Conservation (phyloP, 2,329 filamentous ascomycete genomes). For the Fusarium chlamydosporum region DNA sequence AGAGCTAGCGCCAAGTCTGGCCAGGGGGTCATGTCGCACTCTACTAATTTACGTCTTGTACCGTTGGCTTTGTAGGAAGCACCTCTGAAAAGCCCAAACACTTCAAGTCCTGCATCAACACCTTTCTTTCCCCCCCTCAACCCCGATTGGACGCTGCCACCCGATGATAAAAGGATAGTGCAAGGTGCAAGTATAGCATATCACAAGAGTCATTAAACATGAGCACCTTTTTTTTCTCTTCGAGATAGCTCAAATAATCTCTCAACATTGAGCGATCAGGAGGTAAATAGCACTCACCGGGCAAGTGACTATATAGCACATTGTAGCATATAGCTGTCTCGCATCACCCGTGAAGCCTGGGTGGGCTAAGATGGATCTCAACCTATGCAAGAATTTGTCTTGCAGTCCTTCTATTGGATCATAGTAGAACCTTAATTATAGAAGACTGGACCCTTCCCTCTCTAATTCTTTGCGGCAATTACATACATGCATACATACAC, state of each 20-base stretch:
- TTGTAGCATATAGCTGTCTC: background rate
- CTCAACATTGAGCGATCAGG: background rate
- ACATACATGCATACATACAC: background rate
- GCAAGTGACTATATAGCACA: background rate
- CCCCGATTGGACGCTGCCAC: background rate
- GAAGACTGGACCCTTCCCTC: background rate
- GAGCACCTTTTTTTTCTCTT: too few species aligned
- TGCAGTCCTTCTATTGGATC: conserved; percentile 3
- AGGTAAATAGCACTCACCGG: background rate
- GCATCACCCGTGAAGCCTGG: background rate
- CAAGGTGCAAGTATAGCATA: background rate
- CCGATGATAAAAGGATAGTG: background rate
- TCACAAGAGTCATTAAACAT: background rate
- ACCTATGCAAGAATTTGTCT: background rate
- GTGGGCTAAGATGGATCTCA: background rate
- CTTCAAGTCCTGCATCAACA: background rate
- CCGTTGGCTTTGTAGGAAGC: background rate
- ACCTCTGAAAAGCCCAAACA: background rate
- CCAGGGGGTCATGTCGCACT: background rate
- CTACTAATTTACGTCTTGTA: background rate
- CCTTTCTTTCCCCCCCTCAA: background rate
- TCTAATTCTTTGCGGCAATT: conserved; percentile 11
- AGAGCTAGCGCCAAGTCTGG: background rate
- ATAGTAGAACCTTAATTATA: conserved; percentile 8
- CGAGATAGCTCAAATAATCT: background rate